Base-by-base conservation (phyloP, 2,329 filamentous ascomycete genomes). In the Microdochium trichocladiopsis region DNA sequence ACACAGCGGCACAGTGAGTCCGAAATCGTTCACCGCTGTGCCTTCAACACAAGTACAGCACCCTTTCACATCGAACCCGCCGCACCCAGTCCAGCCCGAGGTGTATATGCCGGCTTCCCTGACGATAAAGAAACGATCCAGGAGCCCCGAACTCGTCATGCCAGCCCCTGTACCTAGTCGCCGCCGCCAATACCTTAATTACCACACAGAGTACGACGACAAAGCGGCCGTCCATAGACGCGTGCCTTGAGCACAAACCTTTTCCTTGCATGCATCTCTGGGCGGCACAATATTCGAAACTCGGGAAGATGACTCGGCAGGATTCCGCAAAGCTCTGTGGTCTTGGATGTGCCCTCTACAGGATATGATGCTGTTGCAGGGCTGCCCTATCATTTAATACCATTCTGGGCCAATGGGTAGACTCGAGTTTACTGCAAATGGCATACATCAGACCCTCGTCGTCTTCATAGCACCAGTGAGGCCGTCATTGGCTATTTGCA, bases 1-100 rank as follows among this genome's bases (percentile, higher is more conserved):
- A 25, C 61, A 70, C 53, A 70, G 71, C 63, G 55, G 67, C 11
- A 69, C 67, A 1, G 66, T 68, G 12, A 79, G 74, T 51, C 74
- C 76, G 1, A 70, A 72, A 2, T 68, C 69, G 12, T 63, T 68
- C 45, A 63, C 74, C 11, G 41, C 41, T 22, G 18, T 45, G 12
- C 12, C 41, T 22, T 10, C 18, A 8, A 4, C 41, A 22, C 6
- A 16, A 8, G 11, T 18, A 23, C 41, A 45, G 18, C 41, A 45
- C 22, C 22, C 61, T 60, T 16, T 53, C 16, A 8, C 12, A 5
- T n/a, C 22, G 16, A 36, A 28, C 23, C 4, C 36, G 18, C 33
- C 50, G 21, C 33, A 6, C 10, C 36, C 33, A 25, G 4, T 41
- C 10, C 48, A 24, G 18, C 16, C 25, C 3, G 24, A 28, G 5